Percentiles rank a stretch among this genome's conserved stretches.
These are phyloP conservation scores for Aplosporella prunicola DNA, from an alignment of 2,329 filamentous ascomycete species.

Conservation along the genomic window DNA sequence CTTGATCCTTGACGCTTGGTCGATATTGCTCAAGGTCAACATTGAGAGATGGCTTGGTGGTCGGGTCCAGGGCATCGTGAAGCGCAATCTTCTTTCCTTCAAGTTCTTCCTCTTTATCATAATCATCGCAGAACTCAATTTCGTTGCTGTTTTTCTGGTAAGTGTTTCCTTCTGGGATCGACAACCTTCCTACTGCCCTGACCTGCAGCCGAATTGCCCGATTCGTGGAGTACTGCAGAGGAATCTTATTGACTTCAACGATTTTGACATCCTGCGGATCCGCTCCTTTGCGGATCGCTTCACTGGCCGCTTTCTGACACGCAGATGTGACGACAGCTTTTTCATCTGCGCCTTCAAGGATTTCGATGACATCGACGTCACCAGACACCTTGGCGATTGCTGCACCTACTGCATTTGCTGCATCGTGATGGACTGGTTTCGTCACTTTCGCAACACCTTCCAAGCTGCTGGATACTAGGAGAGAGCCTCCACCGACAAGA, in stretches of 20 bases:
- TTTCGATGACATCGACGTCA: conserved; percentile 40
- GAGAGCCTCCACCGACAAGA: conserved; percentile 49
- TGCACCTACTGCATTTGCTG: conserved; percentile 52
- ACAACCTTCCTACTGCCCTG: conserved; percentile 3
- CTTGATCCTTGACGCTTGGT: conserved; percentile 35
- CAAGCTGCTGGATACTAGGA: conserved; percentile 25
- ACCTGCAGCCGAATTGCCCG: conserved; percentile 13
- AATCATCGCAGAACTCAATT: conserved; percentile 4
- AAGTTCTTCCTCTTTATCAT: too few relatives aligned
- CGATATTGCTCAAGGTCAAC: conserved; percentile 21
- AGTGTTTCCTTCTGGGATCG: background rate
- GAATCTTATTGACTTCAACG: conserved; percentile 37
- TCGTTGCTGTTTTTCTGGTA: background rate
- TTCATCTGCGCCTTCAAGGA: conserved; percentile 34
- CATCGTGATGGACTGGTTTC: conserved; percentile 40
- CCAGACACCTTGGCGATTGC: conserved; percentile 49
- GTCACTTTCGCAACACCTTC: conserved; percentile 28
- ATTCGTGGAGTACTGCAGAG: conserved; percentile 25
- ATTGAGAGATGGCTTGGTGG: too few relatives aligned
- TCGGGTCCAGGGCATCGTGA: too few relatives aligned
- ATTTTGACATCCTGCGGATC: conserved; percentile 32
- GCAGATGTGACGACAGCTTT: conserved; percentile 13
- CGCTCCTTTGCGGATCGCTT: conserved; percentile 25
- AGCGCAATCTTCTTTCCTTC: too few relatives aligned
- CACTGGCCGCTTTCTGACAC: conserved; percentile 21